Evolutionary conservation across 768 basidiomycete genomes (phyloP).

Genomic region (Coprinellus aureogranulatus): DNA sequence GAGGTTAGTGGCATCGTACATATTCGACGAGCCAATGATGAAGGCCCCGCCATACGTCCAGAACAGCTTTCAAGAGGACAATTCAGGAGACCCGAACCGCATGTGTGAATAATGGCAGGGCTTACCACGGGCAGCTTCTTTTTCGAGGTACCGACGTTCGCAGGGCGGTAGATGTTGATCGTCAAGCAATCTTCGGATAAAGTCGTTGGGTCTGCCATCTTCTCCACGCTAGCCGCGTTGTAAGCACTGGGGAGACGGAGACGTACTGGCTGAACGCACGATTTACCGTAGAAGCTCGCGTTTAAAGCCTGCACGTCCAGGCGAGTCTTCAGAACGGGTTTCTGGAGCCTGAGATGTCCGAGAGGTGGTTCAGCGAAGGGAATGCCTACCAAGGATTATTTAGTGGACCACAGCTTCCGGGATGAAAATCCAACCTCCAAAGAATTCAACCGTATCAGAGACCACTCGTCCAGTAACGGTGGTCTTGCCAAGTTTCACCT

Average conservation of each 20-base stretch:
- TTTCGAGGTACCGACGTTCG: slow-evolving; percentile 23
- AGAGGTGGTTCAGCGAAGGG: slow-evolving; percentile 56
- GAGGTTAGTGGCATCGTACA: slow-evolving; percentile 32
- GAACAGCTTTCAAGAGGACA: slow-evolving; percentile 25
- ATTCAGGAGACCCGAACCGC: not conserved
- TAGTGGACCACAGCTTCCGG: no score
- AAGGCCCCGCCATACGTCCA: slow-evolving; percentile 43
- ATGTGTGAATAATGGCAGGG: not conserved
- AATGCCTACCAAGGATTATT: slow-evolving; percentile 45
- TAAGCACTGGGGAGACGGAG: not conserved
- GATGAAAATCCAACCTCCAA: slow-evolving; percentile 33
- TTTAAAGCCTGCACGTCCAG: slow-evolving; percentile 35
- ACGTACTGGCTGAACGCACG: slow-evolving; percentile 49
- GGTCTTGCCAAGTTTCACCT: slow-evolving; percentile 37
- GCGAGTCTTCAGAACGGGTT: slow-evolving; percentile 44
- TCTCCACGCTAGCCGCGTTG: not conserved
- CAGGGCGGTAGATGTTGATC: slow-evolving; percentile 58
- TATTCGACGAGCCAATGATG: slow-evolving; percentile 22
- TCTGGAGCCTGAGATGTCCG: slow-evolving; percentile 43
- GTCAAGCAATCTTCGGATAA: slow-evolving; percentile 61
- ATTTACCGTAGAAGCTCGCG: slow-evolving; percentile 44
- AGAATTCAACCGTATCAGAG: slow-evolving; percentile 38
- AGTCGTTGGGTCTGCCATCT: not conserved
- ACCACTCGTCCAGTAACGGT: slow-evolving; percentile 33
- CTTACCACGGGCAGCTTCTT: slow-evolving; percentile 39